Conservation (phyloP, 768 basidiomycete species). For the Rhodotorula graminis region DNA sequence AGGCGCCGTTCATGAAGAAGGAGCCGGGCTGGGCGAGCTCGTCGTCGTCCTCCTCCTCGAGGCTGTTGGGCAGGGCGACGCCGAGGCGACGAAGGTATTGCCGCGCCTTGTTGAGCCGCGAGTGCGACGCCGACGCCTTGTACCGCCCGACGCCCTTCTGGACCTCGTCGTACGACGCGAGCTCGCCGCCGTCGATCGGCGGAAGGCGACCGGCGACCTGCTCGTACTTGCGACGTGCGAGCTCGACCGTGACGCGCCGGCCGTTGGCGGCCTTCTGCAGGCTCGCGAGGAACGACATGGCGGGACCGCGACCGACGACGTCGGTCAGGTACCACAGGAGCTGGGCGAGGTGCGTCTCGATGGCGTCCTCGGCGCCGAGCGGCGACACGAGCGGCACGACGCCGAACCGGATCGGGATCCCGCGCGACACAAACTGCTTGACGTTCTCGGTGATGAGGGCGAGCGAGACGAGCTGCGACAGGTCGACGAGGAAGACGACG, state of each 20-base stretch:
- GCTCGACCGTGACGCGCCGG: not conserved
- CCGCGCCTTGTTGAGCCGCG: constrained; percentile 43
- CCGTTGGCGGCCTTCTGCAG: constrained; percentile 46
- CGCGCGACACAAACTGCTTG: constrained; percentile 64
- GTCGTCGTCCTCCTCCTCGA: constrained; percentile 3
- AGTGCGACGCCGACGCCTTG: not conserved
- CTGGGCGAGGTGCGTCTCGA: constrained; percentile 66
- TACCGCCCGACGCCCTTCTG: not conserved
- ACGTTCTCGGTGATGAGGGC: constrained; percentile 63
- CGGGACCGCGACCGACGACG: constrained; percentile 60
- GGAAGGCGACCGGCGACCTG: not conserved
- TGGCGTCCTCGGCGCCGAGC: constrained; percentile 45
- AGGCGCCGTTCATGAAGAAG: constrained; percentile 84
- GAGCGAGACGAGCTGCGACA: constrained; percentile 61
- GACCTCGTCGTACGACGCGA: constrained; percentile 18
- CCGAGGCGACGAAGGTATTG: constrained; percentile 61
- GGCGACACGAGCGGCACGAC: constrained; percentile 67
- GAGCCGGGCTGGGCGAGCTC: constrained; percentile 53
- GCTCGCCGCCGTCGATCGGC: constrained; percentile 1
- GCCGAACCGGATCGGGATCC: constrained; percentile 76
- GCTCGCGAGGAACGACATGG: constrained; percentile 59
- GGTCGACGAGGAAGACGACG: constrained; percentile 71
- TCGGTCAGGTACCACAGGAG: constrained; percentile 65
- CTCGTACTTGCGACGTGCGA: constrained; percentile 12
- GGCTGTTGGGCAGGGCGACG: constrained; percentile 45